Base-by-base conservation (phyloP, 257 asterid genomes). In the Solanum tacnaense region DNA sequence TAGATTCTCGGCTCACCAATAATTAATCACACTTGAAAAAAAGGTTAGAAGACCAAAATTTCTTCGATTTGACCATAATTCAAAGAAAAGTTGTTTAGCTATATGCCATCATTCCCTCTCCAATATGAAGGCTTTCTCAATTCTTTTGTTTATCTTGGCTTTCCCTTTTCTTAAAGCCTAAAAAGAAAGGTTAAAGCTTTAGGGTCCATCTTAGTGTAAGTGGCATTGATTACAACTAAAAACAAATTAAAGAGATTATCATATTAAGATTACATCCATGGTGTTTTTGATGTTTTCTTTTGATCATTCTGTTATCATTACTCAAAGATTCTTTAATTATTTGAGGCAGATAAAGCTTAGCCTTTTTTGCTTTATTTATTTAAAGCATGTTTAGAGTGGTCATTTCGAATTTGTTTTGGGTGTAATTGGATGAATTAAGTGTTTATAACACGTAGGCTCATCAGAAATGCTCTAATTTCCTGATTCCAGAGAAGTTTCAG, bases 101-200 rank as follows among this genome's bases (percentile, higher is more conserved):
- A 78, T 41, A 76, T 82, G 89, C 65, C 49, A 81, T 91, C 34
- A 79, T 25, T 81, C 27, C 39, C 27, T 65, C 81, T 71, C 91
- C 91, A 44, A 35, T 88, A 84, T 91, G 83, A 65, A 83, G 92
- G 92, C 91, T 89, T 89, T 89, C 72, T 58, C 7, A n/a, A 13
- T 31, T 60, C 25, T 84, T 88, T 89, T 75, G 81, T 72, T 34
- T 65, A 38, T 65, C 21, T 79, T 79, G 25, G 39, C 18, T 11
- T 74, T 20, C 18, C 25, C 3, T 34, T 56, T 87, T 44, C 15
- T 35, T 23, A 84, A 73, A 72, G 88, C 36, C 13, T 86, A 91
- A 91, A 83, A 87, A 62, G 84, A 76, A 86, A 89, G 65, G 20
- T 18, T 56, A n/a, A n/a, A 72, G 56, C 12, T 74, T 16, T 85